Evolutionary conservation across 2,329 filamentous ascomycete genomes (phyloP), one percentile per base, ranked within the genome.

Genomic region (Bipolaris zeicola): DNA sequence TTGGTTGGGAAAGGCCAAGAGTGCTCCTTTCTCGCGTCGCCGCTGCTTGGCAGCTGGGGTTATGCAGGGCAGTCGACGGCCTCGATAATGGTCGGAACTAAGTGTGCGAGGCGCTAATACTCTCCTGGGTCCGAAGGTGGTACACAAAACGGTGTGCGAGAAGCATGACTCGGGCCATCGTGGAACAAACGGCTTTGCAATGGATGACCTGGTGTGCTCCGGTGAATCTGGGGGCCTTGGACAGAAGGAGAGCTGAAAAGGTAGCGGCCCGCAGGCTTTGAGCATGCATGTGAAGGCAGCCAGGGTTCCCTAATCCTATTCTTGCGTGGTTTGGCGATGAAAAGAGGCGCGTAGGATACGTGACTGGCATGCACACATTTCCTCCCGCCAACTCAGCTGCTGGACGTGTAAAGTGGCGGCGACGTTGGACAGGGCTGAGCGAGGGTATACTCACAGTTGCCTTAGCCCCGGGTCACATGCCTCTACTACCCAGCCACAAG

Each of bases 21-120:
- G 10, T 37, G 46, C 18, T 43, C 52, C 22, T 60, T 57, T 31
- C 49, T 47, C 26, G 54, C 50, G 20, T 57, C 51, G 34, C 53
- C 53, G n/a, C 50, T 52, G 16, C 49, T 54, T 41, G n/a, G 37
- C 18, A 18, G 31, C 26, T 7, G 14, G 10, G 22, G 36, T n/a
- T 42, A 36, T 31, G 22, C 26, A 34, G 11, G 22, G 39, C 5
- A 24, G 24, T 14, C 24, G 22, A 24, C 5, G 22, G 24, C 13
- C n/a, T 42, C 18, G 13, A 42, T 42, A 22, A 13, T n/a, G 22
- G 14, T 22, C 14, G 39, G 13, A 42, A 26, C 22, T 26, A 42
- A 16, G n/a, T n/a, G 3, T 26, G 22, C 22, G 6, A 41, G 14
- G 5, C 13, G 11, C 13, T 26, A 24, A n/a, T 3, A 7, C 5